phyloP scores from a whole-genome alignment of 2,329 filamentous ascomycete genomes.

The Dendryphion nanum region DNA sequence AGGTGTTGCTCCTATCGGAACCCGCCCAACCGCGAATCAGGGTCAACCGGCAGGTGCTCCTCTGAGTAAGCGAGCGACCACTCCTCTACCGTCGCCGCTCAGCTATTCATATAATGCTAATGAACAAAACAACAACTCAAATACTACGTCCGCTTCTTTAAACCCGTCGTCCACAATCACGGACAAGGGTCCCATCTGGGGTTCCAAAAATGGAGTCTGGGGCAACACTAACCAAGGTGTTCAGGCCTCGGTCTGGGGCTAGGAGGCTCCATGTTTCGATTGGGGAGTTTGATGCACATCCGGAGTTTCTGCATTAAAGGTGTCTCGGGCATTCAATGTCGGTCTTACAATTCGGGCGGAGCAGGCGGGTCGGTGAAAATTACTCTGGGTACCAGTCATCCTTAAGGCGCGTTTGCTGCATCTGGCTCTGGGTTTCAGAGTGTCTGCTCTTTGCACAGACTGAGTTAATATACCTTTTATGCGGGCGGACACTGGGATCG shows the following conservation, averaged over 20 bases:
- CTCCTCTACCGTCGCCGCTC: constrained; percentile 85
- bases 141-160: constrained; percentile 55
- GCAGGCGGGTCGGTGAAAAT: constrained; percentile 36
- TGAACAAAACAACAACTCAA: constrained; percentile 43
- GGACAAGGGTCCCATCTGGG: constrained; percentile 62
- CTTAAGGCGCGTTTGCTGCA: constrained; percentile 32
- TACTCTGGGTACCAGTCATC: constrained; percentile 27
- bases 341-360: constrained; percentile 37
- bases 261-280: constrained; percentile 40
- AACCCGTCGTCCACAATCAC: constrained; percentile 53
- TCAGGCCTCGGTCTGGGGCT: constrained; percentile 94
- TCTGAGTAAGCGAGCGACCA: constrained; percentile 80
- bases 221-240: constrained; percentile 73
- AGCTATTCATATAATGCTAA: constrained; percentile 62
- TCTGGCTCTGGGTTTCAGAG: constrained; percentile 19
- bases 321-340: constrained; percentile 41
- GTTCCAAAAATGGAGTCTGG: constrained; percentile 79
- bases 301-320: constrained; percentile 45
- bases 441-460: constrained; percentile 11
- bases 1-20: constrained; percentile 88
- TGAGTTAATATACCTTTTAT: constrained; percentile 29
- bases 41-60: constrained; percentile 57
- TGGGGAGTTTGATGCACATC: constrained; percentile 39
- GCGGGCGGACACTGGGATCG: constrained; percentile 15
- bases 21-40: constrained; percentile 69